Evolutionary conservation across 2,329 filamentous ascomycete species (phyloP), one percentile per base, ranked within the genome.

Genomic region (Grosmannia clavigera): DNA sequence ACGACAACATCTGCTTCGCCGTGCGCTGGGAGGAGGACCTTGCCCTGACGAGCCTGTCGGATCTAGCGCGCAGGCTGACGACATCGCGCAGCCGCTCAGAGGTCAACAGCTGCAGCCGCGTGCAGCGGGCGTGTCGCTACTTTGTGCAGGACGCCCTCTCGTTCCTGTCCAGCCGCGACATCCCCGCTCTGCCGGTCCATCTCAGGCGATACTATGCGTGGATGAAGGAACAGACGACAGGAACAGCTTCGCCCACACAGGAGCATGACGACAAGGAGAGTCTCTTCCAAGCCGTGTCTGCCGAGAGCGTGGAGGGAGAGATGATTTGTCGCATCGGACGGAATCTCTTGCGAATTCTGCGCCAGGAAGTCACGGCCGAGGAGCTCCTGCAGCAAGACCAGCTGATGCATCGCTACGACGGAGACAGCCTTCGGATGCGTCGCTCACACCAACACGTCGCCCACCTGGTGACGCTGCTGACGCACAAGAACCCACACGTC

Each of bases 331-430:
- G 58, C 5, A 55, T 65, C 25, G 48, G 58, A 19, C 46, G 35
- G 4, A 54, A 62, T 12, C 60, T 71, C 51, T 31, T 59, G 4
- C 51, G 60, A 22, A 69, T 71, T n/a, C 59, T 71, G 9, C 54
- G 60, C 19, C 65, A 64, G 7, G 57, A 63, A 10, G 61, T 66
- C 31, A 67, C 68, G 51, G 66, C 69, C 2, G 61, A 70, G 4
- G 65, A 67, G 22, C 62, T 70, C 16, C 65, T 68, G 3, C 68
- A 69, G 61, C 61, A 65, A 38, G 62, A 66, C 43, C 65, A 66
- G 52, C 57, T 69, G 10, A 64, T 66, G 12, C 57, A 55, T 22
- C 51, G 58, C 54, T 61, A 61, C 52, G 64, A 64, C n/a, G 55
- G 58, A 10, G 48, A 63, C 35, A 60, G 62, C 59, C 57, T 60